phyloP scores from a whole-genome alignment of 2,329 filamentous ascomycete genomes.

The Apiospora marii region DNA sequence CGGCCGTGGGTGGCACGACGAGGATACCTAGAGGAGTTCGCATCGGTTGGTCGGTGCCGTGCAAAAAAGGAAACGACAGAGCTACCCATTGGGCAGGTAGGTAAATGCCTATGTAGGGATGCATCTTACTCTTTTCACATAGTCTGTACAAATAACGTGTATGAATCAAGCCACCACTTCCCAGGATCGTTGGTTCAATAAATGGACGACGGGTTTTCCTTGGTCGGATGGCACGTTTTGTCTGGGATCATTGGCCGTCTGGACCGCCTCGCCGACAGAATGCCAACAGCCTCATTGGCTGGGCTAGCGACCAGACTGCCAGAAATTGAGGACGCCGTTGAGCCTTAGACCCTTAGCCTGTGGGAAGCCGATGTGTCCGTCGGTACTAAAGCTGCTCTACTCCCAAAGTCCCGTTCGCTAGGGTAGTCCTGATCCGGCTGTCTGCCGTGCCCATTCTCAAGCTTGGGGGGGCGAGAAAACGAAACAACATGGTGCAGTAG shows the following conservation, averaged over 20 bases:
- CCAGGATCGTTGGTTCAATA: neutral
- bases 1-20: neutral
- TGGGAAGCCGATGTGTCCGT: slow-evolving; percentile 7
- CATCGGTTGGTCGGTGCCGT: slow-evolving; percentile 7
- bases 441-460: neutral
- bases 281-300: neutral
- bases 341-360: neutral
- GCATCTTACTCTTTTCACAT: neutral
- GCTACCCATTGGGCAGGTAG: neutral
- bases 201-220: neutral
- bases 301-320: neutral
- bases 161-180: slow-evolving; percentile 9
- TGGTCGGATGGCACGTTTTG: slow-evolving; percentile 16
- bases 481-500: slow-evolving; percentile 8
- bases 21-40: neutral
- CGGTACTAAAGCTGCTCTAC: neutral
- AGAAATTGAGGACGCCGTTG: slow-evolving; percentile 3
- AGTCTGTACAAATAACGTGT: neutral
- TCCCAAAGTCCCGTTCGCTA: slow-evolving; percentile 6
- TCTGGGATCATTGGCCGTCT: neutral
- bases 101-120: neutral
- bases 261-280: slow-evolving; percentile 1
- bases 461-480: neutral
- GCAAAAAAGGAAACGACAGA: neutral
- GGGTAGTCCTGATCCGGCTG: neutral